A percentile compares a stretch with the other conserved stretches of the same genome.
Evolutionary conservation across 1,139 yeast species (phyloP).

Genomic region (Meyerozyma carpophila): DNA sequence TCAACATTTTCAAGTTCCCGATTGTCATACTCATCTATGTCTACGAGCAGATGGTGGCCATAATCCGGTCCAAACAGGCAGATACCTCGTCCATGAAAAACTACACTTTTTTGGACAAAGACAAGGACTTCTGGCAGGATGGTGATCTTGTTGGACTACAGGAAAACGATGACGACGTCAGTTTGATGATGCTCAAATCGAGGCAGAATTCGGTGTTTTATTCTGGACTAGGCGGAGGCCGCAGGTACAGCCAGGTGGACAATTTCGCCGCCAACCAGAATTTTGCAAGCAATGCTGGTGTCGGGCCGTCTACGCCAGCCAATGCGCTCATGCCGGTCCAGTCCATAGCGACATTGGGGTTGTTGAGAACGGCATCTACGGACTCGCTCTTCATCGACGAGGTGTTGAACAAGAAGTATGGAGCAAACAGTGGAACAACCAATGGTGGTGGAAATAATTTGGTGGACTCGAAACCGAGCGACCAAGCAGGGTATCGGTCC

Average conservation of each 20-base stretch:
- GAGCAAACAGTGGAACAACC: conserved; percentile 4
- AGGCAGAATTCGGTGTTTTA: conserved; percentile 16
- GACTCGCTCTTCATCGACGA: conserved; percentile 33
- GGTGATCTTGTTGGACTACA: conserved; percentile 17
- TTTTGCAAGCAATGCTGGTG: conserved; percentile 2
- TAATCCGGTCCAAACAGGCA: conserved; percentile 10
- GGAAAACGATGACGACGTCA: conserved; percentile 13
- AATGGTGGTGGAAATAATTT: background rate
- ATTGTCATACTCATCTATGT: conserved; percentile 26
- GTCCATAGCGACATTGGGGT: conserved; percentile 25
- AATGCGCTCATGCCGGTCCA: conserved; percentile 12
- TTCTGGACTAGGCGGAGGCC: background rate
- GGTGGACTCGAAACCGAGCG: background rate
- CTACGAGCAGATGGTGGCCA: conserved; percentile 25
- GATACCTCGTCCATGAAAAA: conserved; percentile 20
- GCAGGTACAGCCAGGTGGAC: conserved; percentile 14
- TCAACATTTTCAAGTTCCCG: conserved; percentile 29
- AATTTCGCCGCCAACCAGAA: conserved; percentile 9
- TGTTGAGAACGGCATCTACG: conserved; percentile 30
- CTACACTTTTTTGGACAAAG: conserved; percentile 31
- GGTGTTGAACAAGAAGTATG: conserved; percentile 22
- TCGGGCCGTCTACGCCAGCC: background rate
- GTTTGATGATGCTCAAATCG: conserved; percentile 17
- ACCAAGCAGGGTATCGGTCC: background rate
- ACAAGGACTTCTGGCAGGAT: conserved; percentile 25